Conservation (phyloP, 495 filamentous ascomycete genomes). For the Aspergillus haitiensis region DNA sequence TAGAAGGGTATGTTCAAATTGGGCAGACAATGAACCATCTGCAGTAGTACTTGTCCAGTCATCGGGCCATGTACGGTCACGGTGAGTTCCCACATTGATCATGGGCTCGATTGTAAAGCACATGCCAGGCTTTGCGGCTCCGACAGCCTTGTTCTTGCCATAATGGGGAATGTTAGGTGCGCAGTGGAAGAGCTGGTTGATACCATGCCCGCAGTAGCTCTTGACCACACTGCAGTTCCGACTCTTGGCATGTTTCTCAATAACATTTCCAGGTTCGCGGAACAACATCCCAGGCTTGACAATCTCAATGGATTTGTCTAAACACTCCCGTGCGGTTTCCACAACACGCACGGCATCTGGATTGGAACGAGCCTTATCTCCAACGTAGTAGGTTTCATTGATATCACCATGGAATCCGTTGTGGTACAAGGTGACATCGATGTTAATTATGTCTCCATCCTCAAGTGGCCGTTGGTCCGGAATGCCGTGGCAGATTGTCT, state of each 20-base stretch:
- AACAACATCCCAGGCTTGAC: conserved; percentile 87
- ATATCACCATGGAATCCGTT: conserved; percentile 85
- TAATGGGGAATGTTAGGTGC: conserved; percentile 87
- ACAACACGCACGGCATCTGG: conserved; percentile 81
- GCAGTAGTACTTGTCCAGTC: conserved; percentile 85
- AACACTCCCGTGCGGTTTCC: conserved; percentile 75
- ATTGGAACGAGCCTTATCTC: conserved; percentile 70
- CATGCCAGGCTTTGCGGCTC: conserved; percentile 83
- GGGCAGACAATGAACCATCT: conserved; percentile 79
- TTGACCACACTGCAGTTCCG: conserved; percentile 79
- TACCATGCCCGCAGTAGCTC: conserved; percentile 87
- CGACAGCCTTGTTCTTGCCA: conserved; percentile 87
- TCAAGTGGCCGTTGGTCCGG: conserved; percentile 75
- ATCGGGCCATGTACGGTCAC: conserved; percentile 85
- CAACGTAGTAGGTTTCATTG: conserved; percentile 92
- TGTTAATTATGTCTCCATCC: conserved; percentile 87
- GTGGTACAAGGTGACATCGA: conserved; percentile 86
- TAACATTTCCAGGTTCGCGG: conserved; percentile 78
- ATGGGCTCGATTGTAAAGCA: conserved; percentile 94
- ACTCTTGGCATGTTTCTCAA: conserved; percentile 82
- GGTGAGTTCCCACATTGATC: conserved; percentile 78
- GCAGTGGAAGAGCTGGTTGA: conserved; percentile 83
- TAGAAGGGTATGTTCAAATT: conserved; percentile 93
- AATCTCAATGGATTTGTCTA: conserved; percentile 78
- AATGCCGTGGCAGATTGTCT: conserved; percentile 94